A percentile compares a stretch with the other conserved stretches of the same genome.
Evolutionary conservation across 1,139 yeast species (phyloP).

Genomic region (Taphrina pruni): DNA sequence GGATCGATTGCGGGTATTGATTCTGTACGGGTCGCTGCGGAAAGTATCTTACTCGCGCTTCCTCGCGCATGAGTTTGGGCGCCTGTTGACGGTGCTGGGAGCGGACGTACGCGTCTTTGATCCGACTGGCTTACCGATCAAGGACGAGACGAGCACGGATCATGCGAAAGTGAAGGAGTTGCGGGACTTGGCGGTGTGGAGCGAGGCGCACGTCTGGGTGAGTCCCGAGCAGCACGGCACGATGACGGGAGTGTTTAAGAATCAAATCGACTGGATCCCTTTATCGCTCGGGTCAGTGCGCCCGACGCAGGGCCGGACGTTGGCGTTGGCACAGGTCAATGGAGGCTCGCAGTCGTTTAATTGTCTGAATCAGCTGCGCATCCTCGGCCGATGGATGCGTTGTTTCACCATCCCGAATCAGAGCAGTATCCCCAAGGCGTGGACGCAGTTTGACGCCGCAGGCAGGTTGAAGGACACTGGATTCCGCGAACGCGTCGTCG

Average conservation of each 20-base stretch:
- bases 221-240: constrained; percentile 43
- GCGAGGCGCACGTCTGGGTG: constrained; percentile 43
- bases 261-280: constrained; percentile 43
- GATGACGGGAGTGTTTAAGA: constrained; percentile 42
- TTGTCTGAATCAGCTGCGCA: constrained; percentile 40
- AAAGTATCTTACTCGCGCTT: constrained; percentile 35
- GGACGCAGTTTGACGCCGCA: constrained; percentile 38
- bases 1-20: constrained; percentile 11
- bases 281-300: constrained; percentile 41
- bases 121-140: constrained; percentile 40
- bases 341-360: constrained; percentile 44
- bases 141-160: constrained; percentile 30
- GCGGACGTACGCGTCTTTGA: constrained; percentile 41
- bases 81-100: constrained; percentile 38
- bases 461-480: constrained; percentile 41
- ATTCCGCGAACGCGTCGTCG: constrained; percentile 42
- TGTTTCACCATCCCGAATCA: constrained; percentile 42
- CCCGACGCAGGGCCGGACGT: constrained; percentile 43
- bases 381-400: constrained; percentile 44
- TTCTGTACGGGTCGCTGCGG: constrained; percentile 38
- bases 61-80: constrained; percentile 40
- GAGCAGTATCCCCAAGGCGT: constrained; percentile 42
- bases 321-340: constrained; percentile 42
- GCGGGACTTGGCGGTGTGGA: constrained; percentile 38
- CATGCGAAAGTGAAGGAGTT: constrained; percentile 41